These are phyloP conservation scores for Backusella morwellensis DNA, from an alignment of 192 early-diverging fungal genomes.

Conservation along the genomic window DNA sequence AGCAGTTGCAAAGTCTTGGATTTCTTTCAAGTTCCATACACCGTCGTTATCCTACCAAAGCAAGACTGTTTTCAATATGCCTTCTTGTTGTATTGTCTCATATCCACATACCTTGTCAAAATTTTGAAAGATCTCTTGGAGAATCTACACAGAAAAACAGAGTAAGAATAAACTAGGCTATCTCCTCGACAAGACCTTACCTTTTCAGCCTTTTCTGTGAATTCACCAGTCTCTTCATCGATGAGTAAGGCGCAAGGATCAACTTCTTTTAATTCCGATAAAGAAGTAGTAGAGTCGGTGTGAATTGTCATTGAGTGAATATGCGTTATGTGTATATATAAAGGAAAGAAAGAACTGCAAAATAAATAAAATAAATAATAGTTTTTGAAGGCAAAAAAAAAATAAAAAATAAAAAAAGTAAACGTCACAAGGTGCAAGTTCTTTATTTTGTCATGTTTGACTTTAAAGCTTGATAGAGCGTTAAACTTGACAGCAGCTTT, in stretches of 20 bases:
- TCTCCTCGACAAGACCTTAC: neutral
- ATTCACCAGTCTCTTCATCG: constrained; percentile 21
- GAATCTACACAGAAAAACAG: constrained; percentile 15
- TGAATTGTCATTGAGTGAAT: neutral
- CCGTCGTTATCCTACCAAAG: constrained; percentile 37
- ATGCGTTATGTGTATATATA: neutral
- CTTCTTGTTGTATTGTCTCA: neutral
- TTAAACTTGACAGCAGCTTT: constrained; percentile 66
- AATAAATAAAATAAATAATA: neutral
- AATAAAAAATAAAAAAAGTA: neutral
- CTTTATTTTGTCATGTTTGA: constrained; percentile 30
- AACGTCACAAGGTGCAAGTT: neutral
- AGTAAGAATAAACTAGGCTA: neutral
- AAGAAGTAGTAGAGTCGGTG: neutral
- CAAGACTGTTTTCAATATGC: neutral
- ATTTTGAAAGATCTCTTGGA: constrained; percentile 35
- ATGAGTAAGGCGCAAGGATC: constrained; percentile 17
- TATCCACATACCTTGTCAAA: constrained; percentile 33
- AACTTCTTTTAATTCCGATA: neutral
- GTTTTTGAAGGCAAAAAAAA: neutral
- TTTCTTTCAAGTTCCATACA: constrained; percentile 39
- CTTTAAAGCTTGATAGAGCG: constrained; percentile 55
- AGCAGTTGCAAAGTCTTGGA: constrained; percentile 48
- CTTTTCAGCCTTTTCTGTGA: constrained; percentile 18
- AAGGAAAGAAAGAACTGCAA: neutral